Conservation (phyloP, 129 eudicot species). For the Pittosporum tobira region DNA sequence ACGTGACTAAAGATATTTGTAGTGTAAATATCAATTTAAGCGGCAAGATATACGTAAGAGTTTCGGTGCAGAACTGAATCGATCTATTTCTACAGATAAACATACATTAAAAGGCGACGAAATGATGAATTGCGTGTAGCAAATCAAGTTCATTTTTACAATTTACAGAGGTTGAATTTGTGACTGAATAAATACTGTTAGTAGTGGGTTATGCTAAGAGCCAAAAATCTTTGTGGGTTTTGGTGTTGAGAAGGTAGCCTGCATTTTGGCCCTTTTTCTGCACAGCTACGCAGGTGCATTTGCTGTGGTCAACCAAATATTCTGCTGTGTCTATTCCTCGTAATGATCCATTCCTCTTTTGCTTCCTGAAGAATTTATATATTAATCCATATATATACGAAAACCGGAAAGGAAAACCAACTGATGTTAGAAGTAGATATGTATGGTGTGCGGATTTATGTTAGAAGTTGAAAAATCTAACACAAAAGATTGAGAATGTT, state of each 20-base stretch:
- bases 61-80: neutral
- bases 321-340: conserved; percentile 69
- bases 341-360: conserved; percentile 27
- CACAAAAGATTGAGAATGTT: no score
- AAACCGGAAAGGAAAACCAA: no score
- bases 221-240: conserved; percentile 60
- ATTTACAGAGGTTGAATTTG: neutral
- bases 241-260: conserved; percentile 66
- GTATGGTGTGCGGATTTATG: no score
- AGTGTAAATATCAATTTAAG: no score
- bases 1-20: no score
- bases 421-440: no score
- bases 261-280: conserved; percentile 66
- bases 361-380: no score
- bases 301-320: conserved; percentile 52
- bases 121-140: neutral
- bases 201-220: conserved; percentile 43
- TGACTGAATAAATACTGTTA: neutral
- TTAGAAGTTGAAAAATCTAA: no score
- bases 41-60: no score
- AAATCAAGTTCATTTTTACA: neutral
- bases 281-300: conserved; percentile 73
- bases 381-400: no score
- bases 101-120: neutral
- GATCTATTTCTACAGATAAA: conserved; percentile 4